These are phyloP conservation scores for Dipodascus geniculatus DNA, from an alignment of 805 yeast genomes.

Conservation along the genomic window DNA sequence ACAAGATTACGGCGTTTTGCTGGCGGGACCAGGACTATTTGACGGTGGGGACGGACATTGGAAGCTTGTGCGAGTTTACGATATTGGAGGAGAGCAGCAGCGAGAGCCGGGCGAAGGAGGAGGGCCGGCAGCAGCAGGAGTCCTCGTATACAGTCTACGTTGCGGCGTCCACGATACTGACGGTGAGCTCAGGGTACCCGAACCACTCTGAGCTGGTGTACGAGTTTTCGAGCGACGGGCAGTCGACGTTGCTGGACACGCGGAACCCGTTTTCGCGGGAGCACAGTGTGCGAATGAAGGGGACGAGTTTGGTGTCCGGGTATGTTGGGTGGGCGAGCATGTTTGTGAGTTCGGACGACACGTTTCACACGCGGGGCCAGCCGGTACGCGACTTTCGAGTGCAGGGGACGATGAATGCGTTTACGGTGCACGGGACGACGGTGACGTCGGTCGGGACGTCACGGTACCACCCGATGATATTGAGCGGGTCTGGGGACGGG, in stretches of 20 bases:
- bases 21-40: constrained; percentile 34
- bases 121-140: background rate
- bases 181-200: background rate
- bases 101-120: constrained; percentile 3
- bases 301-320: background rate
- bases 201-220: background rate
- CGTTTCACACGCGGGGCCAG: background rate
- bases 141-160: background rate
- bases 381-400: constrained; percentile 14
- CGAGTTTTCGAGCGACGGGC: background rate
- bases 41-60: constrained; percentile 48
- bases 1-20: constrained; percentile 36
- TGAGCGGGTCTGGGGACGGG: constrained; percentile 43
- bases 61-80: constrained; percentile 46
- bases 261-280: background rate
- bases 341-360: background rate
- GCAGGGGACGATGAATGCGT: constrained; percentile 45
- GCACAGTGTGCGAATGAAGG: background rate
- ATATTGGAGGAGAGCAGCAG: constrained; percentile 18
- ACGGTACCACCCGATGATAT: constrained; percentile 33
- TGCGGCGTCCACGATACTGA: background rate
- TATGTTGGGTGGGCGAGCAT: background rate
- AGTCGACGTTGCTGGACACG: background rate
- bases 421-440: constrained; percentile 32
- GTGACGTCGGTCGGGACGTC: constrained; percentile 32